Conservation (phyloP, 177 flowering plant genomes). For the Tripterygium wilfordii region DNA sequence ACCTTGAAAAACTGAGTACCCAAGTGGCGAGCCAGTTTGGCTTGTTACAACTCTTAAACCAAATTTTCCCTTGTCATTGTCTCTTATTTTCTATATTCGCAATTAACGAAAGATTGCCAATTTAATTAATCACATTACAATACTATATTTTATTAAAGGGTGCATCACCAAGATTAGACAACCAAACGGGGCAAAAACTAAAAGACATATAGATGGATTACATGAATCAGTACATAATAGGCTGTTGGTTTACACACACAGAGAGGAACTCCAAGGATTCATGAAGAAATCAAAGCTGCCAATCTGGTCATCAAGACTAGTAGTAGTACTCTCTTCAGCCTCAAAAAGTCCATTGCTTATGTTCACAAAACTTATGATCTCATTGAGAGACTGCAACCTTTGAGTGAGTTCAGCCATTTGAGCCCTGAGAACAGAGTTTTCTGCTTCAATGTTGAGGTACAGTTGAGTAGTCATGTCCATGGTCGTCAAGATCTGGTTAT, state of each 20-base stretch:
- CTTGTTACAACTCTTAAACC: no score
- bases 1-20: no score
- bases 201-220: no score
- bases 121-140: no score
- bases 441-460: conserved; percentile 28
- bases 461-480: conserved; percentile 27
- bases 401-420: conserved; percentile 27
- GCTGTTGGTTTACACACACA: conserved; percentile 19
- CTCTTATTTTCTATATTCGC: no score
- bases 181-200: background rate
- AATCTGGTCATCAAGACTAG: background rate
- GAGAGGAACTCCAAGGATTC: conserved; percentile 17
- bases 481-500: conserved; percentile 16
- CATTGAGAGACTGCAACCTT: conserved; percentile 24
- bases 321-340: no score
- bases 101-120: no score
- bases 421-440: conserved; percentile 34
- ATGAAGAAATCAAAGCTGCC: conserved; percentile 7
- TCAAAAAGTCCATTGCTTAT: conserved; percentile 3
- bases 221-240: conserved; percentile 13
- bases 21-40: no score
- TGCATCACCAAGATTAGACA: background rate
- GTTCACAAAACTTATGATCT: conserved; percentile 13
- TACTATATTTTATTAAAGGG: no score
- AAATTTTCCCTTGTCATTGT: no score